These are phyloP conservation scores for Malus hybrid DNA, from an alignment of 331 rosid genomes.

Conservation along the genomic window DNA sequence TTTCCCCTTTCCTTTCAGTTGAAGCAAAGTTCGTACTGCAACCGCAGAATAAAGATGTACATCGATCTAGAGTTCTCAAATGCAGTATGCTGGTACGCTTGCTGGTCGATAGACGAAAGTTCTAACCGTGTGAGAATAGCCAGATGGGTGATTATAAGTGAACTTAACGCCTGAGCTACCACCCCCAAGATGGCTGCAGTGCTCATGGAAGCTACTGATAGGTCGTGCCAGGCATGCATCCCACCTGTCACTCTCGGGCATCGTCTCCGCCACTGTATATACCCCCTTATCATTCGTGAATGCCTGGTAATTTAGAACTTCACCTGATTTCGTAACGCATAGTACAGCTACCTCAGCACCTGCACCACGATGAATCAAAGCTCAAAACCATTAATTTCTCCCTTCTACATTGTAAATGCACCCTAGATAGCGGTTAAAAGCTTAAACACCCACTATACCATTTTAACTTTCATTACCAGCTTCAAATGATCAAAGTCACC, in stretches of 20 bases:
- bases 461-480: not conserved
- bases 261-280: constrained; percentile 85
- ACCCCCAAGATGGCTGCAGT: constrained; percentile 61
- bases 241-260: constrained; percentile 93
- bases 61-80: constrained; percentile 31
- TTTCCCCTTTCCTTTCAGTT: not conserved
- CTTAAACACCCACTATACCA: not conserved
- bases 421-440: not conserved
- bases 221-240: constrained; percentile 95
- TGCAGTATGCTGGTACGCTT: constrained; percentile 64
- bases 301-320: constrained; percentile 86
- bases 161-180: constrained; percentile 73
- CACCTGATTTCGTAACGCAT: constrained; percentile 86
- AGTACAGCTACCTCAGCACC: constrained; percentile 97
- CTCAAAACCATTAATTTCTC: not conserved
- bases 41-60: not conserved
- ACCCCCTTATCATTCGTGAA: constrained; percentile 70
- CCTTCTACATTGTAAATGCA: not conserved
- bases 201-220: constrained; percentile 80
- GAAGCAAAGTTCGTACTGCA: not conserved
- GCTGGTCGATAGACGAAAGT: constrained; percentile 63
- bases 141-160: constrained; percentile 72
- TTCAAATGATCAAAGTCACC: not conserved
- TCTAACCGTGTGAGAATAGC: constrained; percentile 61
- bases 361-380: constrained; percentile 16